These are phyloP conservation scores for Sporobolomyces roseus DNA, from an alignment of 768 basidiomycete genomes.

Conservation along the genomic window DNA sequence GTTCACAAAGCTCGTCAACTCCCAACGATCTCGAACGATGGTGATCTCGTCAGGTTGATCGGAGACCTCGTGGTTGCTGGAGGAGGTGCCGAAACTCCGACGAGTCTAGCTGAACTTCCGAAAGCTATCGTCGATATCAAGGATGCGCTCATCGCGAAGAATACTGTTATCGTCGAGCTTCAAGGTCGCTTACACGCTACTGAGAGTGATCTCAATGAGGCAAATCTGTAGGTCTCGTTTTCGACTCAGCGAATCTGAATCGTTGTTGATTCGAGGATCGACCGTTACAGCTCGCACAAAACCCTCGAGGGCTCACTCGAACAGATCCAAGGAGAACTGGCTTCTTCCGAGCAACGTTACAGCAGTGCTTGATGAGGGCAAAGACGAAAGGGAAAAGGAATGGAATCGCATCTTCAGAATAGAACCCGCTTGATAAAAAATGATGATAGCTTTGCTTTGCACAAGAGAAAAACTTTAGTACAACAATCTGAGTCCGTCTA, in stretches of 20 bases:
- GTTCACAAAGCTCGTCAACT: neutral
- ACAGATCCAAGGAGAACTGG: constrained; percentile 1
- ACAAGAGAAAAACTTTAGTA: too few relatives aligned
- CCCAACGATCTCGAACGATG: neutral
- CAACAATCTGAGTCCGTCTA: too few relatives aligned
- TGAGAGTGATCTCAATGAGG: neutral
- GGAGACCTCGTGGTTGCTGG: neutral
- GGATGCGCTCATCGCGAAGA: constrained; percentile 1
- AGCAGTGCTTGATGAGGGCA: too few relatives aligned
- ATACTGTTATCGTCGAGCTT: neutral
- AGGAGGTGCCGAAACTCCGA: constrained; percentile 4
- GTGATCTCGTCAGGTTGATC: constrained; percentile 1
- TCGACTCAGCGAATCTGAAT: neutral
- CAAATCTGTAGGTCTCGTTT: neutral
- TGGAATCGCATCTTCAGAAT: too few relatives aligned
- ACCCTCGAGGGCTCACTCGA: constrained; percentile 3
- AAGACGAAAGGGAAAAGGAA: too few relatives aligned
- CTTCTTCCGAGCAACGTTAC: neutral
- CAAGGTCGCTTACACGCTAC: neutral
- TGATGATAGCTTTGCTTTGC: too few relatives aligned
- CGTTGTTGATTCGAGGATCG: neutral
- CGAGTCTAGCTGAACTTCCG: neutral
- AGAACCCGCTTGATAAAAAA: too few relatives aligned
- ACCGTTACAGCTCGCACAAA: neutral
- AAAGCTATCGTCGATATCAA: neutral